Conservation (phyloP, 495 filamentous ascomycete species). For the Rostrohypoxylon terebratum region DNA sequence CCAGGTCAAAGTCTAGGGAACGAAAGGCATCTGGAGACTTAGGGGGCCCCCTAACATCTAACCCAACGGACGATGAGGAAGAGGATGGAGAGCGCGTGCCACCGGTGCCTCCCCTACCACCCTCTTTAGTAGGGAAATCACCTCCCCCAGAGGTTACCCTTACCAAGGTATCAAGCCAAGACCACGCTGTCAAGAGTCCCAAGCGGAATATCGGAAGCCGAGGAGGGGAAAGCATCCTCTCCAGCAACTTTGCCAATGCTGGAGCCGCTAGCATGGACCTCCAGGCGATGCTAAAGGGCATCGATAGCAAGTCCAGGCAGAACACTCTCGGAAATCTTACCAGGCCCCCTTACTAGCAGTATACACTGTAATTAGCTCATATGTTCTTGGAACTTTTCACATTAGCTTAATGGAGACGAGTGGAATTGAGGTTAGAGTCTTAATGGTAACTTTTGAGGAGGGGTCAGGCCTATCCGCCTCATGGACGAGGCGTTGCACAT, state of each 20-base stretch:
- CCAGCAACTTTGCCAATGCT: constrained; percentile 49
- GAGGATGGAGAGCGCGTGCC: constrained; percentile 51
- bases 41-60: constrained; percentile 62
- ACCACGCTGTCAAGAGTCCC: constrained; percentile 48
- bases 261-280: constrained; percentile 56
- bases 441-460: constrained; percentile 23
- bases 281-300: constrained; percentile 58
- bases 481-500: constrained; percentile 22
- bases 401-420: constrained; percentile 2
- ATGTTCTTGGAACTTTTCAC: constrained; percentile 28
- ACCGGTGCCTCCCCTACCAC: constrained; percentile 58
- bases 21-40: constrained; percentile 47
- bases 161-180: constrained; percentile 45
- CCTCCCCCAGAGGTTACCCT: constrained; percentile 32
- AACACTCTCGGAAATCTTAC: constrained; percentile 55
- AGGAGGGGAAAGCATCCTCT: constrained; percentile 51
- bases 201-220: constrained; percentile 57
- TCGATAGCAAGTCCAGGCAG: constrained; percentile 59
- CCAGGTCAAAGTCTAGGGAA: constrained; percentile 53
- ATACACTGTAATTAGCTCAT: constrained; percentile 31
- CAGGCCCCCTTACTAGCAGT: constrained; percentile 58
- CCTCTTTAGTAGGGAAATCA: constrained; percentile 43
- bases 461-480: constrained; percentile 7
- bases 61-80: constrained; percentile 51
- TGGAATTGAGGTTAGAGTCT: constrained; percentile 2